Evolutionary conservation across 768 basidiomycete genomes (phyloP).

Genomic region (Podaxis mareebaensis): DNA sequence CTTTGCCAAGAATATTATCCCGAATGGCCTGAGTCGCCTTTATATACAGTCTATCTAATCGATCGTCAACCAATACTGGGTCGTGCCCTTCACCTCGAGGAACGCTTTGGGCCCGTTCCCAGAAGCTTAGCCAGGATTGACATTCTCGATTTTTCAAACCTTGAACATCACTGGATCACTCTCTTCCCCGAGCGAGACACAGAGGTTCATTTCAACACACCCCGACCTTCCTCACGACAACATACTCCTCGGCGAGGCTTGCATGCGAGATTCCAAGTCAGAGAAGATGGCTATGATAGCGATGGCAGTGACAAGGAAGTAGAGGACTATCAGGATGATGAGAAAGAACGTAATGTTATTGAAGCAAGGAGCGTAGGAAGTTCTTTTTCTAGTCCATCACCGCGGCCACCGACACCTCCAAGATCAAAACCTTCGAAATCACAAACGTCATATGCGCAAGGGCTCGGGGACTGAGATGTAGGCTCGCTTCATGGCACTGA

Average conservation of each 20-base stretch:
- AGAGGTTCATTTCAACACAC: conserved; percentile 4
- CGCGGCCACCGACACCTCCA: neutral
- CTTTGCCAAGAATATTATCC: conserved; percentile 22
- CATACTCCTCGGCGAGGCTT: neutral
- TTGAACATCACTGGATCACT: neutral
- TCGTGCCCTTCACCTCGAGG: conserved; percentile 14
- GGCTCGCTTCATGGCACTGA: neutral
- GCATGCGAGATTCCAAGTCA: neutral
- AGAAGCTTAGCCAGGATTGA: conserved; percentile 23
- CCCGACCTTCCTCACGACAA: neutral
- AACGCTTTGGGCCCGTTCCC: conserved; percentile 25
- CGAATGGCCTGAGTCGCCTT: conserved; percentile 23
- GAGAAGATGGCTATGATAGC: neutral
- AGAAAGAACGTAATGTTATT: neutral
- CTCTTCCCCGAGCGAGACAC: conserved; percentile 6
- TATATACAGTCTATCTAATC: conserved; percentile 27
- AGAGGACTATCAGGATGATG: neutral
- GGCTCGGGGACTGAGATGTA: neutral
- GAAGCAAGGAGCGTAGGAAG: neutral
- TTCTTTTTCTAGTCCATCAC: neutral
- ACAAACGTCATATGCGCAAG: neutral
- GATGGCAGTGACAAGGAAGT: neutral
- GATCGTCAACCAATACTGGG: conserved; percentile 19
- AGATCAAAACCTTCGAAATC: neutral
- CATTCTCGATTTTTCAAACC: conserved; percentile 22